phyloP scores from a whole-genome alignment of 129 eudicot genomes.

The Solidago caesia region DNA sequence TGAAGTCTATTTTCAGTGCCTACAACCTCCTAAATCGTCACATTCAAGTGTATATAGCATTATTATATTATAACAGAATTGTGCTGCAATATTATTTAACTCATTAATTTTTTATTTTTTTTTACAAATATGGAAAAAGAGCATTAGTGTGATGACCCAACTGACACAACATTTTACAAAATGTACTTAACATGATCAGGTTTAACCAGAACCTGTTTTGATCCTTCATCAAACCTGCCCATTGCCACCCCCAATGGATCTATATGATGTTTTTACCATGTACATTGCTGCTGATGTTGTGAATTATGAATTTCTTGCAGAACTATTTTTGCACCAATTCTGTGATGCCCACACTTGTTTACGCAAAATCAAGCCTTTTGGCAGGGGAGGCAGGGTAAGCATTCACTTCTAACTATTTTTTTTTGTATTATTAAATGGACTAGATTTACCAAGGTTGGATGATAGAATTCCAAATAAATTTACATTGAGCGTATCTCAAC shows the following conservation, averaged over 20 bases:
- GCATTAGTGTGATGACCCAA: too few species aligned
- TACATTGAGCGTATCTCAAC: slow-evolving; percentile 4
- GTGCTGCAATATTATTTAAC: neutral
- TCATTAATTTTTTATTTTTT: neutral
- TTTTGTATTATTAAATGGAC: slow-evolving; percentile 6
- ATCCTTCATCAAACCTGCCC: neutral
- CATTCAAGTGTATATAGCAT: neutral
- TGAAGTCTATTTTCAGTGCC: neutral
- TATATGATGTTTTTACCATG: slow-evolving; percentile 25
- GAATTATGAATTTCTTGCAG: slow-evolving; percentile 35
- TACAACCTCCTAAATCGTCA: slow-evolving; percentile 4
- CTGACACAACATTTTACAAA: too few species aligned
- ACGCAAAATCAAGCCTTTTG: slow-evolving; percentile 61
- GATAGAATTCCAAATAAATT: slow-evolving; percentile 9
- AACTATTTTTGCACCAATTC: slow-evolving; percentile 75
- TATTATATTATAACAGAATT: neutral
- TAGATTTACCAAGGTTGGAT: slow-evolving; percentile 6
- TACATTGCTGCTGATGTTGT: slow-evolving; percentile 21
- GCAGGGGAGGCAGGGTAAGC: slow-evolving; percentile 87
- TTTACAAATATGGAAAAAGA: too few species aligned
- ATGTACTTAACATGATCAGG: neutral
- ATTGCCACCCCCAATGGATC: slow-evolving; percentile 7
- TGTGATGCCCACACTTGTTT: slow-evolving; percentile 90
- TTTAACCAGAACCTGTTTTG: neutral
- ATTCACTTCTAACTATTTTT: slow-evolving; percentile 8